Conservation (phyloP, 371 early-diverging fungal species). For the Actinomucor elegans region DNA sequence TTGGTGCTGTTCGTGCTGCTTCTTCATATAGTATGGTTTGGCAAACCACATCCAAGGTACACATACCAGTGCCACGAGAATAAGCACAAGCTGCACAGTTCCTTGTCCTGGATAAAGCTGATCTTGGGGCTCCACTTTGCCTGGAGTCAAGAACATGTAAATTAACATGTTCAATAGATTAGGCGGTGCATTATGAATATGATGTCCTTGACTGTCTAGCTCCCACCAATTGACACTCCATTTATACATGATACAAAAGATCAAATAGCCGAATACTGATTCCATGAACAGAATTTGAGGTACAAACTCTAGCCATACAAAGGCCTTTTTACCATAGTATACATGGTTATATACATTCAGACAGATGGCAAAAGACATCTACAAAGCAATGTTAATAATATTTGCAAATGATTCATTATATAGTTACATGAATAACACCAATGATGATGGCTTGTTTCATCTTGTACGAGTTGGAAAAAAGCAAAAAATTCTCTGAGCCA, state of each 20-base stretch:
- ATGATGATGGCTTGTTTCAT: slow-evolving; percentile 99
- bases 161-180: slow-evolving; percentile 98
- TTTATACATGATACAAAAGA: slow-evolving; percentile 93
- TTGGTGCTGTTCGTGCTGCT: slow-evolving; percentile 81
- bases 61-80: slow-evolving; percentile 86
- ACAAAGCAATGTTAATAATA: no score
- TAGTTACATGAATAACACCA: slow-evolving; percentile 67
- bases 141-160: slow-evolving; percentile 98
- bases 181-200: slow-evolving; percentile 80
- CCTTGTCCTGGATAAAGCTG: slow-evolving; percentile 88
- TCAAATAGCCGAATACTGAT: slow-evolving; percentile 96
- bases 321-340: slow-evolving; percentile 81
- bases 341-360: slow-evolving; percentile 91
- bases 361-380: slow-evolving; percentile 95
- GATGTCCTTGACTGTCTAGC: slow-evolving; percentile 64
- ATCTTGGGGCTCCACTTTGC: slow-evolving; percentile 74
- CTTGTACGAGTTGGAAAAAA: slow-evolving; percentile 99
- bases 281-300: slow-evolving; percentile 97
- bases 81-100: slow-evolving; percentile 81
- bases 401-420: no score
- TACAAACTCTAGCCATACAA: slow-evolving; percentile 86
- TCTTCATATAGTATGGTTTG: slow-evolving; percentile 89
- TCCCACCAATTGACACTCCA: slow-evolving; percentile 94
- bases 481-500: slow-evolving; percentile 85
- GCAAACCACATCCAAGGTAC: slow-evolving; percentile 99